These are phyloP conservation scores for Porcisia deanei DNA, from an alignment of 208 protist genomes.

Conservation along the genomic window DNA sequence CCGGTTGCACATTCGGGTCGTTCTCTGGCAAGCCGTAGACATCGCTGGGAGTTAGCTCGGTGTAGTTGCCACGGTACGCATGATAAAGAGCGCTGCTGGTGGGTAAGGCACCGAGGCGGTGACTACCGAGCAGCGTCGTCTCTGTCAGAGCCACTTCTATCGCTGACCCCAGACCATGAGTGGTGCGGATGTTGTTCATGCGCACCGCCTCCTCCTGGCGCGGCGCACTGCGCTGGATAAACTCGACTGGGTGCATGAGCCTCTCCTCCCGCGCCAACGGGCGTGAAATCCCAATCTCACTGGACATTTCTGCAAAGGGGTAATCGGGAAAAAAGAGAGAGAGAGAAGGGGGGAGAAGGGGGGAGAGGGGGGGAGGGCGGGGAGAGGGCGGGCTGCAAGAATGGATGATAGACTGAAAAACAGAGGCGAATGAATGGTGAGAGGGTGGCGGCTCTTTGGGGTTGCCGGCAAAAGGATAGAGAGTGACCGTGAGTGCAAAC, in stretches of 20 bases:
- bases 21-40: constrained; percentile 83
- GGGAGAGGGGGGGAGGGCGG: background rate
- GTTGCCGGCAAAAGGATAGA: too few relatives aligned
- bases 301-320: constrained; percentile 10
- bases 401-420: background rate
- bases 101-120: constrained; percentile 72
- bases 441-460: too few relatives aligned
- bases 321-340: background rate
- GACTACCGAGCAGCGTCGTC: constrained; percentile 66
- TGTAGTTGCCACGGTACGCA: constrained; percentile 77
- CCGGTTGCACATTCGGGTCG: constrained; percentile 85
- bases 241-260: constrained; percentile 86
- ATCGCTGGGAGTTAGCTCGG: constrained; percentile 62
- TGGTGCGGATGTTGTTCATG: constrained; percentile 83
- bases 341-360: background rate
- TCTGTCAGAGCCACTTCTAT: constrained; percentile 75
- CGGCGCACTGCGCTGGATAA: constrained; percentile 72
- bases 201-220: constrained; percentile 79
- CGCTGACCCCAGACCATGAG: constrained; percentile 74
- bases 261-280: constrained; percentile 51
- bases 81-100: constrained; percentile 82
- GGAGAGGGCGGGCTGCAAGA: background rate
- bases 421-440: too few relatives aligned
- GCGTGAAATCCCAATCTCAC: constrained; percentile 60
- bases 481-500: too few relatives aligned